Percentiles rank a stretch among this genome's conserved stretches.
Evolutionary conservation across 1,284 basidiomycete species (phyloP).

Genomic region (Irpex sp.): DNA sequence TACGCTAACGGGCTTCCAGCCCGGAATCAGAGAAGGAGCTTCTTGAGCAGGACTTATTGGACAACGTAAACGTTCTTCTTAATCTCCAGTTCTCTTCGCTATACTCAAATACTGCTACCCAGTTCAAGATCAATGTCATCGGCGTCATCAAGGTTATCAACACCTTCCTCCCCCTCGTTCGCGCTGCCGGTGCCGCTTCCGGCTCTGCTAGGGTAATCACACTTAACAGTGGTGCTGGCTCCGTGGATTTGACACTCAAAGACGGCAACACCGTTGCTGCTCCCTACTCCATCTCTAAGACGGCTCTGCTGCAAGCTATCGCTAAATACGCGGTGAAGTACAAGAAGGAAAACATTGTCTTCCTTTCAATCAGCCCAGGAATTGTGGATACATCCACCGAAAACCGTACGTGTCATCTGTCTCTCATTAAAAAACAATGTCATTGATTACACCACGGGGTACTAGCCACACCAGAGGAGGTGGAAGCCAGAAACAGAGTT

Average conservation of each 20-base stretch:
- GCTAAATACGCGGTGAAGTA: slow-evolving; percentile 35
- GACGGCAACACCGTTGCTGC: slow-evolving; percentile 9
- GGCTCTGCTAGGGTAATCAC: slow-evolving; percentile 30
- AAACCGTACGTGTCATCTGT: slow-evolving; percentile 3
- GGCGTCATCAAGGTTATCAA: slow-evolving; percentile 34
- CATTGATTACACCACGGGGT: not conserved
- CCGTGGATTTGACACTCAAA: slow-evolving; percentile 23
- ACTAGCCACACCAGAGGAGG: slow-evolving; percentile 15
- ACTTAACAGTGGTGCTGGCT: slow-evolving; percentile 29
- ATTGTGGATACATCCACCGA: slow-evolving; percentile 28
- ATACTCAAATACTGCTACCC: not conserved
- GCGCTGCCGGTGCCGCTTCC: slow-evolving; percentile 26
- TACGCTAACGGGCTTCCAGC: not conserved
- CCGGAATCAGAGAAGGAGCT: slow-evolving; percentile 8
- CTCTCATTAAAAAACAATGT: no score
- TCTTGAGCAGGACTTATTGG: slow-evolving; percentile 22
- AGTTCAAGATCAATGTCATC: slow-evolving; percentile 35
- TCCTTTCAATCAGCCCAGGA: slow-evolving; percentile 35
- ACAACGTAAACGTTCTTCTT: slow-evolving; percentile 13
- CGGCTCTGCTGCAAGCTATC: slow-evolving; percentile 34
- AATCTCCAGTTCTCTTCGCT: not conserved
- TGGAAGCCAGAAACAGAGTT: slow-evolving; percentile 15
- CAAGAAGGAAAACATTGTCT: slow-evolving; percentile 32
- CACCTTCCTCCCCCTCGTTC: slow-evolving; percentile 35
- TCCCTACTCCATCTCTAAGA: slow-evolving; percentile 35